Evolutionary conservation across 163 green algal genomes (phyloP), one percentile per base, ranked within the genome.

Genomic region (Scenedesmus sp.): DNA sequence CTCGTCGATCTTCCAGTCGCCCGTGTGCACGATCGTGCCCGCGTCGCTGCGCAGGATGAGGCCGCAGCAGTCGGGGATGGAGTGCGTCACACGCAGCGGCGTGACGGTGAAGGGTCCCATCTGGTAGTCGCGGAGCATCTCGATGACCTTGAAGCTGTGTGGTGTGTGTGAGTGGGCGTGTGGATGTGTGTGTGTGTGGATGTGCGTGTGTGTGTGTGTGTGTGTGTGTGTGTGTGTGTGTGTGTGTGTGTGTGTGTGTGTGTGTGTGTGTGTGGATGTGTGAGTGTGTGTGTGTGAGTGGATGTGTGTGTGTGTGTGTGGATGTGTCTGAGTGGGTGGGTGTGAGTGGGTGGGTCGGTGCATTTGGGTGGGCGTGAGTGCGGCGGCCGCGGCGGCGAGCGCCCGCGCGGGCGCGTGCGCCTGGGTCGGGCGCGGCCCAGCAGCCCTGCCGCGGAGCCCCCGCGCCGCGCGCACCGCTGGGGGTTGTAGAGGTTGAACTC

Each of bases 1-100:
- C 86, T 99, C 96, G 70, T 99, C 96, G 50, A 99, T 99, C 90
- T 99, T 98, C 95, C 95, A 99, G 88, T 99, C 96, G 17, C 96
- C 96, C 26, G 93, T 97, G 90, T 98, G 95, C 53, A 98, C 87
- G 31, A 98, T 97, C 81, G 87, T 97, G 56, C 94, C 94, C 48
- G 95, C 83, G 5, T 94, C 92, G 77, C 82, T 93, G 15, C 95
- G 89, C 72, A 99, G 85, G 28, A 98, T 93, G 36, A 98, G 85
- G 34, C 93, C 96, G 80, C 92, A 97, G 91, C 95, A 99, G 87
- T 99, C 96, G 1, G 96, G 96, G 72, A 99, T 99, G 78, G 92
- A 97, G 89, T 99, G 96, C 28, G 96, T 99, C 42, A 99, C 96
- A 4, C 96, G 86, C 6, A 98, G 82, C 20, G 96, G 75, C 74